Conservation (phyloP, 163 green algal species). For the Chlorella variabilis region DNA sequence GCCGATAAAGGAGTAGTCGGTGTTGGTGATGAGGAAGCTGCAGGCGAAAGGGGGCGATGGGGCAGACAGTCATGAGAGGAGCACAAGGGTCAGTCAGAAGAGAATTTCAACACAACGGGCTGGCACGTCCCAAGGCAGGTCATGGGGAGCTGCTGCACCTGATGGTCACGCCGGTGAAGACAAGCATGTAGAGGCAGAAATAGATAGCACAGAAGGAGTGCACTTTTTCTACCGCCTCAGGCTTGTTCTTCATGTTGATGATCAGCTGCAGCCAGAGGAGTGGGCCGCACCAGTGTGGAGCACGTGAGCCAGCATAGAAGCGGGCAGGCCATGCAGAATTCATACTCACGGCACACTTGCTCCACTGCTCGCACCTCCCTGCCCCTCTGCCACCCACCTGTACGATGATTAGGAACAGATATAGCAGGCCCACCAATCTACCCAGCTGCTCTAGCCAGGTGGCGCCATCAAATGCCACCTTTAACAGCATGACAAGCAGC, state of each 20-base stretch:
- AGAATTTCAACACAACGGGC: no score
- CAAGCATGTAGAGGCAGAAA: constrained; percentile 47
- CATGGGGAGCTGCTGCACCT: constrained; percentile 24
- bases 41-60: background rate
- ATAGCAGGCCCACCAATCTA: constrained; percentile 37
- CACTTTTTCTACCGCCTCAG: constrained; percentile 50
- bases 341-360: no score
- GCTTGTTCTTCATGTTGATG: constrained; percentile 61
- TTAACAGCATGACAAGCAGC: constrained; percentile 46
- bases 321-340: no score
- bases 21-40: constrained; percentile 45
- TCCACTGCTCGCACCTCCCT: no score
- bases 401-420: constrained; percentile 53
- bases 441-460: constrained; percentile 43
- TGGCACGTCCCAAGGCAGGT: no score
- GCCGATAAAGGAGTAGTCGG: constrained; percentile 38
- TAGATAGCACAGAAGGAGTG: constrained; percentile 44
- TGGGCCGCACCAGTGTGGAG: background rate
- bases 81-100: no score
- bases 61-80: no score
- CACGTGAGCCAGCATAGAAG: no score
- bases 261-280: constrained; percentile 34
- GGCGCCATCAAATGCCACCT: constrained; percentile 21
- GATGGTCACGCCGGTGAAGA: constrained; percentile 45
- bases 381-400: background rate